phyloP scores from a whole-genome alignment of 352 stramenopile species.

The Phytopythium helicoides region DNA sequence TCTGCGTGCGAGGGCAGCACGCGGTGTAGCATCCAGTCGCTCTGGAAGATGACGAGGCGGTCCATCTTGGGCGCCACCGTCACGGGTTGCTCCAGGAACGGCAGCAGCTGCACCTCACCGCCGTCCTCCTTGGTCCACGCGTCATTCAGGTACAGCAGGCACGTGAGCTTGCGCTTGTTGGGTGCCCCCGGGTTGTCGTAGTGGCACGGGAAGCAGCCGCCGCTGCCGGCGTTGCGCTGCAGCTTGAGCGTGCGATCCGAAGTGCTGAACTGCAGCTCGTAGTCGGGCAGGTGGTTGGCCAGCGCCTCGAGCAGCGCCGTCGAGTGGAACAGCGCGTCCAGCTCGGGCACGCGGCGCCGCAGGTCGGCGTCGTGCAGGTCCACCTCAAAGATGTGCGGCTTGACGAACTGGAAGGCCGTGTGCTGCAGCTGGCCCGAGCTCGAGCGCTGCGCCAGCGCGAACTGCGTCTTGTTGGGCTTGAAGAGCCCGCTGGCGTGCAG shows the following conservation, averaged over 20 bases:
- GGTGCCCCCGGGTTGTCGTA: constrained; percentile 81
- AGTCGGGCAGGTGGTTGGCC: constrained; percentile 46
- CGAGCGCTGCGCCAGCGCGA: constrained; percentile 47
- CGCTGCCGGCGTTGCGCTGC: constrained; percentile 69
- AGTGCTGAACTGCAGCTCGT: constrained; percentile 57
- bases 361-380: constrained; percentile 69
- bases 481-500: constrained; percentile 52
- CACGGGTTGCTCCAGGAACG: constrained; percentile 58
- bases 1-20: constrained; percentile 50
- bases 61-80: constrained; percentile 71
- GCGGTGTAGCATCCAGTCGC: constrained; percentile 71
- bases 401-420: constrained; percentile 57
- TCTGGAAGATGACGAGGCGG: constrained; percentile 67
- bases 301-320: constrained; percentile 50
- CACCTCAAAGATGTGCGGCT: constrained; percentile 84
- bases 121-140: constrained; percentile 60
- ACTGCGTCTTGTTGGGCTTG: constrained; percentile 82
- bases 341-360: constrained; percentile 51
- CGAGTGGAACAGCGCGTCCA: constrained; percentile 65
- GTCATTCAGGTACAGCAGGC: constrained; percentile 80
- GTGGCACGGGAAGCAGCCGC: constrained; percentile 79
- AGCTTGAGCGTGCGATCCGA: constrained; percentile 69
- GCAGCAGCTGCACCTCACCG: constrained; percentile 73
- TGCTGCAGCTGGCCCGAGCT: constrained; percentile 12
- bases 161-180: constrained; percentile 79